phyloP scores from a whole-genome alignment of 441 rosid species.

The Cnidoscolus chayamansa region DNA sequence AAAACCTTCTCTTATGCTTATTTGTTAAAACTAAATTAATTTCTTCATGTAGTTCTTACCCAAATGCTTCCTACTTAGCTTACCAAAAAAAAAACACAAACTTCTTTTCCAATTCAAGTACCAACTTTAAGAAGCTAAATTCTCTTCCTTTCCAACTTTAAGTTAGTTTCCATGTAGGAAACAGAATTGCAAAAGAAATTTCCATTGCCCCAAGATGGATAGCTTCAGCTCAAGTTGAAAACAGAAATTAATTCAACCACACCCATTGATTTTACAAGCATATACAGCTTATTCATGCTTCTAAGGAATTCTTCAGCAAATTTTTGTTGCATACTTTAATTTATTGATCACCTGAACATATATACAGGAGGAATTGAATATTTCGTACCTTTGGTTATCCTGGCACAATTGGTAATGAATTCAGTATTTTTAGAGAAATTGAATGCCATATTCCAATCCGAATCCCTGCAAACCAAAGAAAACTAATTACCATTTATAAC shows the following conservation, averaged over 20 bases:
- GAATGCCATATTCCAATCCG: conserved; percentile 80
- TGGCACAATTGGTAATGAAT: conserved; percentile 60
- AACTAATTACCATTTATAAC: background rate
- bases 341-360: background rate
- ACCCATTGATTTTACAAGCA: background rate
- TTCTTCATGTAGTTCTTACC: background rate
- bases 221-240: background rate
- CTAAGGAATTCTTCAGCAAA: background rate
- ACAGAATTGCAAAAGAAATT: background rate
- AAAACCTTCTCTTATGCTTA: background rate
- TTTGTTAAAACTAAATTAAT: background rate
- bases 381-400: conserved; percentile 52
- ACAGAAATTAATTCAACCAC: background rate
- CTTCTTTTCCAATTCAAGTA: too few species aligned
- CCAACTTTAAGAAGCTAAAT: background rate
- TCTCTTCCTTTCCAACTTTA: background rate
- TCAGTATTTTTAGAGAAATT: conserved; percentile 62
- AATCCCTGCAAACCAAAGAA: conserved; percentile 45
- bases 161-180: background rate
- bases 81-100: background rate
- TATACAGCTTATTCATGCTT: background rate
- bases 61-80: background rate
- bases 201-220: background rate
- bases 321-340: background rate
- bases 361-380: too few species aligned